A percentile compares a stretch with the other conserved stretches of the same genome.
These are phyloP conservation scores for Backusella morwellensis DNA, from an alignment of 192 early-diverging fungal species.

Conservation along the genomic window DNA sequence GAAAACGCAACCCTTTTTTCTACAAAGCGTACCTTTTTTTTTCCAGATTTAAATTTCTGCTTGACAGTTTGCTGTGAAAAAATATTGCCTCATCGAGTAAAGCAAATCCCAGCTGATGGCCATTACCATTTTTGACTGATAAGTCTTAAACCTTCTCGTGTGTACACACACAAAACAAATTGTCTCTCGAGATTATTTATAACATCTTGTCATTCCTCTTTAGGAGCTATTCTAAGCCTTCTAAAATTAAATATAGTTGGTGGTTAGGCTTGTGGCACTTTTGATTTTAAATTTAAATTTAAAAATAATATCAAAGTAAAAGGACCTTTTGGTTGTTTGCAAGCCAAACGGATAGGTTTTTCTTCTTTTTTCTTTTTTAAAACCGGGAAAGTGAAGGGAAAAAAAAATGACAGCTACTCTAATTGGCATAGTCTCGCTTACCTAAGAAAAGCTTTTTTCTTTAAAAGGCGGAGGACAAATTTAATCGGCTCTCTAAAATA, in stretches of 20 bases:
- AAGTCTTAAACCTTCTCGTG: neutral
- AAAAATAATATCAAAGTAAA: neutral
- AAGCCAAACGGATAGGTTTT: neutral
- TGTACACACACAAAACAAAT: neutral
- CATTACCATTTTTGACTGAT: neutral
- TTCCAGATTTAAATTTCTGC: neutral
- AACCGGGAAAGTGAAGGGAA: neutral
- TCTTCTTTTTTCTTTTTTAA: neutral
- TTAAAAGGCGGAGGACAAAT: neutral
- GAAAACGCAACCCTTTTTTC: neutral
- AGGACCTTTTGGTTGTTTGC: neutral
- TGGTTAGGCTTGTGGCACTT: neutral
- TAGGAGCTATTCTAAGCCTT: constrained; percentile 3
- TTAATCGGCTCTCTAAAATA: neutral
- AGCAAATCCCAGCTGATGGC: neutral
- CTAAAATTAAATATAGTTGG: neutral
- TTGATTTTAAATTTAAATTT: neutral
- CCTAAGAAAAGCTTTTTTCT: neutral
- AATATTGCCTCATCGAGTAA: neutral
- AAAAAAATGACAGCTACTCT: constrained; percentile 2
- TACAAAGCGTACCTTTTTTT: neutral
- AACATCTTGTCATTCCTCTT: neutral
- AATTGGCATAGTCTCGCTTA: constrained; percentile 7
- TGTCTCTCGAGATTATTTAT: neutral
- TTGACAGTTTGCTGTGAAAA: neutral